Conservation (phyloP, 2,329 filamentous ascomycete genomes). For the Diaporthe citrichinensis region DNA sequence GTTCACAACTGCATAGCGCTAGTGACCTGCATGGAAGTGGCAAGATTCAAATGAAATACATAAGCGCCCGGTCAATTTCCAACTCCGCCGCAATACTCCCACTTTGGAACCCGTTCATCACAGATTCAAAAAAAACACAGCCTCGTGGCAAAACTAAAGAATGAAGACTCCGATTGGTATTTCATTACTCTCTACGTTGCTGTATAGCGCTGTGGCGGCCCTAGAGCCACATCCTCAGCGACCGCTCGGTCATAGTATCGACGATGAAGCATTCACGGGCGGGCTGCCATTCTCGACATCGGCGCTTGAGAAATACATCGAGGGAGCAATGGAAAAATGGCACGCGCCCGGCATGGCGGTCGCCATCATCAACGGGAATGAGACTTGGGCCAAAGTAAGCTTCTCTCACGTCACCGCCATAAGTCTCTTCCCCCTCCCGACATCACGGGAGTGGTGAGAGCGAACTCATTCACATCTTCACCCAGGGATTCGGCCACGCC, state of each 20-base stretch:
- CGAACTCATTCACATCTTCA: conserved; percentile 39
- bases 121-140: not conserved
- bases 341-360: conserved; percentile 64
- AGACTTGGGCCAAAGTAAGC: conserved; percentile 56
- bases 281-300: not conserved
- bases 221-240: not conserved
- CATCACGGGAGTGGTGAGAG: too few relatives aligned
- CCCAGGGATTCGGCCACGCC: conserved; percentile 56
- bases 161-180: not conserved
- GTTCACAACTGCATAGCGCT: conserved; percentile 7
- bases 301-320: conserved; percentile 41
- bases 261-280: not conserved
- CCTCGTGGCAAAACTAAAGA: too few relatives aligned
- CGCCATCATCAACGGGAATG: conserved; percentile 61
- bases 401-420: not conserved
- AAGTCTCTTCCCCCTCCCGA: not conserved
- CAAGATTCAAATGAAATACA: not conserved
- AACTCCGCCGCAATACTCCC: not conserved
- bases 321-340: conserved; percentile 54
- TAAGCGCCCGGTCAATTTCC: not conserved
- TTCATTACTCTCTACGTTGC: not conserved
- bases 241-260: not conserved
- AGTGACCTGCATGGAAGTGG: not conserved
- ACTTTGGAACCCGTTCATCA: not conserved
- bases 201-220: not conserved